phyloP scores from a whole-genome alignment of 2,329 filamentous ascomycete species.

The Aspergillus ochraceoroseus region DNA sequence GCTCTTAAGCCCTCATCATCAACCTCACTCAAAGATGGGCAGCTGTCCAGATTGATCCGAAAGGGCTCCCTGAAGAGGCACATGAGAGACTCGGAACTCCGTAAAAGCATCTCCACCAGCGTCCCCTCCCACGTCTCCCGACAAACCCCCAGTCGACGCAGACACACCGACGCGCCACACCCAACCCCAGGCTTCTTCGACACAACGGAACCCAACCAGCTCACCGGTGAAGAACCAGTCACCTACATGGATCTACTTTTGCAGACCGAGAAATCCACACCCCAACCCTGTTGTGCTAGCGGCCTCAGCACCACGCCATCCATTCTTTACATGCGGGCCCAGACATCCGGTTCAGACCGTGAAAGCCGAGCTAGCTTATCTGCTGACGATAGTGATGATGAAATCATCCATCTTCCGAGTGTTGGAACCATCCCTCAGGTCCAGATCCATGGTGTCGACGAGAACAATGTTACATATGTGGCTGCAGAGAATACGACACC shows the following conservation, averaged over 20 bases:
- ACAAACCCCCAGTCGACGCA: constrained; percentile 27
- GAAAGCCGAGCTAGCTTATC: constrained; percentile 22
- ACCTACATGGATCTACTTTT: constrained; percentile 31
- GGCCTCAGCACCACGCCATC: constrained; percentile 20
- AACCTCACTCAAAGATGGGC: constrained; percentile 30
- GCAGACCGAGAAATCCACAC: constrained; percentile 21
- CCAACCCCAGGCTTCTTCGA: constrained; percentile 31
- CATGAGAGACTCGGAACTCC: constrained; percentile 25
- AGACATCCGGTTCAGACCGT: constrained; percentile 25
- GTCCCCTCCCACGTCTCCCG: constrained; percentile 22
- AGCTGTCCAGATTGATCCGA: constrained; percentile 30
- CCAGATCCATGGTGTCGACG: constrained; percentile 32
- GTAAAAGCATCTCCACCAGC: constrained; percentile 31
- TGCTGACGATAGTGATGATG: constrained; percentile 32
- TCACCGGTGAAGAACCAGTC: constrained; percentile 19
- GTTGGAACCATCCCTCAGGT: constrained; percentile 22
- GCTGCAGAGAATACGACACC: constrained; percentile 27
- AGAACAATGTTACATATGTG: constrained; percentile 33
- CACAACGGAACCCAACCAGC: constrained; percentile 15
- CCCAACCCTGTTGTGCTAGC: constrained; percentile 10
- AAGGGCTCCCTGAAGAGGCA: constrained; percentile 32
- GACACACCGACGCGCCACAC: constrained; percentile 42
- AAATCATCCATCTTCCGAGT: constrained; percentile 35
- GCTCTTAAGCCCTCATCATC: constrained; percentile 16
- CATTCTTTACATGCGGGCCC: constrained; percentile 34